Percentiles rank a stretch among this genome's conserved stretches.
Evolutionary conservation across 2,329 filamentous ascomycete species (phyloP).

Genomic region (Colletotrichum tropicale): DNA sequence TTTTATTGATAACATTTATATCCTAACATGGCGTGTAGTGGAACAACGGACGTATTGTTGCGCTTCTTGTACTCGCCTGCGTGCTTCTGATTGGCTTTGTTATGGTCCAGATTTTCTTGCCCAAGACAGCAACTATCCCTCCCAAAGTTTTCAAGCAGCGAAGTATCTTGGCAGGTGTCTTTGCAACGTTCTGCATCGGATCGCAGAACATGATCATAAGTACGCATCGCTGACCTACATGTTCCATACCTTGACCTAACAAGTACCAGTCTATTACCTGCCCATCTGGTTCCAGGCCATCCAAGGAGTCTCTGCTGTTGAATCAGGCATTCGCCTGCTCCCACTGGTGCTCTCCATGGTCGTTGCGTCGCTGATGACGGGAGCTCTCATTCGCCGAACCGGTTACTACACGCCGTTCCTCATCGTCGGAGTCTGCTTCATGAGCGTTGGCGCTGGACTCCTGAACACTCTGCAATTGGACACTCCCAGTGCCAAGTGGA

Average conservation of each 20-base stretch:
- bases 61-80: slow-evolving; percentile 50
- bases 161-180: slow-evolving; percentile 47
- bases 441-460: slow-evolving; percentile 33
- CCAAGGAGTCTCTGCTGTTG: slow-evolving; percentile 39
- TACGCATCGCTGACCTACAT: slow-evolving; percentile 24
- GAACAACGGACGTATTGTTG: slow-evolving; percentile 46
- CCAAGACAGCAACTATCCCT: slow-evolving; percentile 45
- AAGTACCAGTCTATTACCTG: slow-evolving; percentile 37
- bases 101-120: slow-evolving; percentile 36
- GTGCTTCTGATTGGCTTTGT: slow-evolving; percentile 50
- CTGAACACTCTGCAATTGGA: slow-evolving; percentile 35
- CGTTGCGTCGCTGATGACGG: slow-evolving; percentile 34
- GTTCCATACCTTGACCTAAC: slow-evolving; percentile 36
- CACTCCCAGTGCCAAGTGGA: slow-evolving; percentile 29
- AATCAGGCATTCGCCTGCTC: slow-evolving; percentile 43
- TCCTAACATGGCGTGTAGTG: slow-evolving; percentile 29
- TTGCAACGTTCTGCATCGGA: slow-evolving; percentile 50
- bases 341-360: slow-evolving; percentile 43
- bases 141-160: slow-evolving; percentile 43
- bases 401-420: slow-evolving; percentile 52
- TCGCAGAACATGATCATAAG: slow-evolving; percentile 54
- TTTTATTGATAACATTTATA: no score
- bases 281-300: slow-evolving; percentile 53
- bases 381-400: slow-evolving; percentile 35
- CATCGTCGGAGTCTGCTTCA: slow-evolving; percentile 43